These are phyloP conservation scores for Magnaporthiopsis poae DNA, from an alignment of 2,329 filamentous ascomycete species.

Conservation along the genomic window DNA sequence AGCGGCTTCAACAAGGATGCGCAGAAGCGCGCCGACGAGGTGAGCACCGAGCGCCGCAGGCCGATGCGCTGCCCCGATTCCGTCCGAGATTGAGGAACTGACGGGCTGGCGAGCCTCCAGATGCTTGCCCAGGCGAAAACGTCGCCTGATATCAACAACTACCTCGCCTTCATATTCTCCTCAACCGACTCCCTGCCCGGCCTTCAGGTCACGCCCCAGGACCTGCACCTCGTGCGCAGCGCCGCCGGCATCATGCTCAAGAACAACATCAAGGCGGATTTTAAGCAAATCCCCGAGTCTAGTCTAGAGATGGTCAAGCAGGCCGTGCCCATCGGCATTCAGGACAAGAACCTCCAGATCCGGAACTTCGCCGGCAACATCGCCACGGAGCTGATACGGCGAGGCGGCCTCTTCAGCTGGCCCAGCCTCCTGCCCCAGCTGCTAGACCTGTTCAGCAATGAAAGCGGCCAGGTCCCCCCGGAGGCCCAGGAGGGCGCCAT, in stretches of 20 bases:
- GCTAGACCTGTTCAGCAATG: slow-evolving; percentile 65
- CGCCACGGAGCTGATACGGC: slow-evolving; percentile 80
- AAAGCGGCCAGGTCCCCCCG: slow-evolving; percentile 53
- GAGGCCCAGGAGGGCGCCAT: slow-evolving; percentile 86
- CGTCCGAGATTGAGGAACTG: background rate
- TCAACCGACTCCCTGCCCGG: slow-evolving; percentile 53
- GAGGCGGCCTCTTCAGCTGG: slow-evolving; percentile 81
- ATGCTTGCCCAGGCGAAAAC: slow-evolving; percentile 84
- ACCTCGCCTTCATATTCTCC: slow-evolving; percentile 83
- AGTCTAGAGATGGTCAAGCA: slow-evolving; percentile 71
- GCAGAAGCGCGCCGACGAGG: slow-evolving; percentile 82
- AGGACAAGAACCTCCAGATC: slow-evolving; percentile 73
- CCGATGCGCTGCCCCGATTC: background rate
- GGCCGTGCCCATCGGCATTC: slow-evolving; percentile 66
- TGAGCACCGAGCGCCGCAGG: slow-evolving; percentile 36
- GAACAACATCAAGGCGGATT: slow-evolving; percentile 72
- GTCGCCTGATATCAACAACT: slow-evolving; percentile 93
- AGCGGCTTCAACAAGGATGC: slow-evolving; percentile 69
- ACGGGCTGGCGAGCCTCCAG: slow-evolving; percentile 34
- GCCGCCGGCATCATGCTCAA: slow-evolving; percentile 91
- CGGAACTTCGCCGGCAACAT: slow-evolving; percentile 85
- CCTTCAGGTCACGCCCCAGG: slow-evolving; percentile 46
- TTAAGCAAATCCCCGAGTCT: slow-evolving; percentile 63
- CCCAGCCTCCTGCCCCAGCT: slow-evolving; percentile 80
- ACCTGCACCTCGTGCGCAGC: slow-evolving; percentile 70